Conservation (phyloP, 257 asterid species). For the Coffea canephora region DNA sequence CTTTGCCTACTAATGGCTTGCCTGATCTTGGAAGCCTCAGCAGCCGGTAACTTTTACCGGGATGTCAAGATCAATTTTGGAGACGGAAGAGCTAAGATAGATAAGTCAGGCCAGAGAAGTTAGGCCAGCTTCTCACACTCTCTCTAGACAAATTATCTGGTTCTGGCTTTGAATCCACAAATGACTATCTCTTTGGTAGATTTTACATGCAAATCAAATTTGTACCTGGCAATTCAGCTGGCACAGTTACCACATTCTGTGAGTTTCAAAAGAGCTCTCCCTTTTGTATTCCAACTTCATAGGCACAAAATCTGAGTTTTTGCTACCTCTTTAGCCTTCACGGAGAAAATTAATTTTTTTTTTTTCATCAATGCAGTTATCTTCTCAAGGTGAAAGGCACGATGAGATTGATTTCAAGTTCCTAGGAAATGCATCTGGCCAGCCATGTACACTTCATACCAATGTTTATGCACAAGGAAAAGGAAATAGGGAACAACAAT, state of each 20-base stretch:
- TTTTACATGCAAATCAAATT: conserved; percentile 16
- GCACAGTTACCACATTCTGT: conserved; percentile 12
- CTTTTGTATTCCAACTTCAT: too few relatives aligned
- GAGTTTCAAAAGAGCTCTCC: neutral
- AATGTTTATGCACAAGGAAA: conserved; percentile 43
- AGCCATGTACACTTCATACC: conserved; percentile 43
- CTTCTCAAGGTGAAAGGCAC: conserved; percentile 37
- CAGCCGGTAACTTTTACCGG: conserved; percentile 11
- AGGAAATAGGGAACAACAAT: conserved; percentile 44
- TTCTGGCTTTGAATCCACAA: conserved; percentile 19
- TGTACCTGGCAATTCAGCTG: conserved; percentile 14
- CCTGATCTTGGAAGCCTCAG: neutral
- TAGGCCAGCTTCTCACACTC: conserved; percentile 17
- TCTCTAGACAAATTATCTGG: conserved; percentile 14
- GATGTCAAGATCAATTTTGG: conserved; percentile 21
- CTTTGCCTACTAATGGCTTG: too few relatives aligned
- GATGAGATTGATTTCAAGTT: conserved; percentile 49
- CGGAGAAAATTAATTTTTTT: too few relatives aligned
- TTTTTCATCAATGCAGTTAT: conserved; percentile 23
- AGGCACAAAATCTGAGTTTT: too few relatives aligned
- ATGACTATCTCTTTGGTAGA: conserved; percentile 12
- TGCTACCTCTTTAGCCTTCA: too few relatives aligned
- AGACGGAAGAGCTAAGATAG: neutral
- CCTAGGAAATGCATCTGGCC: conserved; percentile 32
- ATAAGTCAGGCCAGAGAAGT: neutral